Base-by-base conservation (phyloP, 2,329 filamentous ascomycete genomes). In the Ascochyta fabae region DNA sequence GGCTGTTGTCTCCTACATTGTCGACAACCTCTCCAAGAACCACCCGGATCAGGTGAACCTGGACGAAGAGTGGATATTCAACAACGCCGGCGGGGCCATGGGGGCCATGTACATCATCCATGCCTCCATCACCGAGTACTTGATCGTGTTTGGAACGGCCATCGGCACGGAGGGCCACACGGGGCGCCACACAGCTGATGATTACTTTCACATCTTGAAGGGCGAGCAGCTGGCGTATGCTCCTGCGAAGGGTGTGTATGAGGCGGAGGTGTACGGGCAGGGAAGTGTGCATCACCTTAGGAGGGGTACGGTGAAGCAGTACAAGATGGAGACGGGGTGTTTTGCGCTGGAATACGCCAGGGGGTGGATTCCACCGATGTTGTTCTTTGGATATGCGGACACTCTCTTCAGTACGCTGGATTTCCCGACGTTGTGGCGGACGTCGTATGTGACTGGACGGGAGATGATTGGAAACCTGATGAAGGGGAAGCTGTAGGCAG, bases 331-430 rank as follows among this genome's bases (percentile, higher is more conserved):
- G 59, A 83, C 84, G 54, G 80, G 79, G 56, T 92, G 89, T 81
- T 93, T 92, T 77, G 91, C 91, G 48, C 83, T 95, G 66, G 91
- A 94, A 82, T 91, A 93, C 76, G 90, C 90, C 42, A 83, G 88
- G 64, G 92, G 92, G 61, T 96, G 91, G 91, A 96, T 96, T 76
- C 92, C 92, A 42, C 90, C 90, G 54, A 96, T 96, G 92, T 81
- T 96, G 47, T 89, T 90, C 75, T 96, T 96, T 75, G 92, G 92
- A 57, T 94, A 89, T 75, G 90, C 91, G 60, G 92, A 96, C 77
- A 87, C 85, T 42, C 82, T 96, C 56, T 86, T 83, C 50, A 92
- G 88, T 77, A 96, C 92, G 4, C 80, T 96, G 63, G 92, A 96
- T 76, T 84, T 96, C 72, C 86, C 85, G n/a, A 96, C 92, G 1